Evolutionary conservation across 2,329 filamentous ascomycete species (phyloP).

Genomic region (Pseudogymnoascus sp.): DNA sequence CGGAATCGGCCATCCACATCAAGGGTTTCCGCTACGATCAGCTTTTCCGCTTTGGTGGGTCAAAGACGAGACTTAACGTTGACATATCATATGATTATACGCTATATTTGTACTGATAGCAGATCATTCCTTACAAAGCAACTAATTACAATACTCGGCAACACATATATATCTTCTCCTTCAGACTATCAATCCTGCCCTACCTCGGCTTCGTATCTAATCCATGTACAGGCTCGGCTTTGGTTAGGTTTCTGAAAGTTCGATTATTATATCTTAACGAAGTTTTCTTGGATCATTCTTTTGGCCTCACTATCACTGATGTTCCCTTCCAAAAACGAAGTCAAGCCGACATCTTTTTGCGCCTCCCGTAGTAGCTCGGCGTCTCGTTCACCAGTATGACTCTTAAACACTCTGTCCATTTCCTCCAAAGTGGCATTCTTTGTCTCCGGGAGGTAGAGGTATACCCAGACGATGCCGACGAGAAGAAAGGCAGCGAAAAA

Average conservation of each 20-base stretch:
- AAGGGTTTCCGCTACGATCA: neutral
- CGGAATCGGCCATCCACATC: neutral
- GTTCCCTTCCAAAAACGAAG: conserved; percentile 11
- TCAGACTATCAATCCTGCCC: neutral
- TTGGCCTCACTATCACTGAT: neutral
- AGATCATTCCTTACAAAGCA: neutral
- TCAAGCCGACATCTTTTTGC: conserved; percentile 23
- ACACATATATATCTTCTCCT: neutral
- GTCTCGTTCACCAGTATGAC: conserved; percentile 29
- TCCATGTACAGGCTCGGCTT: neutral
- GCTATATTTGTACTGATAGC: neutral
- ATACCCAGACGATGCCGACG: conserved; percentile 39
- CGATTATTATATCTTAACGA: neutral
- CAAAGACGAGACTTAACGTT: neutral
- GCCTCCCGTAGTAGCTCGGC: conserved; percentile 21
- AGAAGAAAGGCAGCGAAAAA: conserved; percentile 45
- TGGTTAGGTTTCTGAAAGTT: neutral
- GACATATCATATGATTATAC: neutral
- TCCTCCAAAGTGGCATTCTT: conserved; percentile 46
- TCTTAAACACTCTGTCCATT: conserved; percentile 43
- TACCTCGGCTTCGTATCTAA: neutral
- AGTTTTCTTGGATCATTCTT: neutral
- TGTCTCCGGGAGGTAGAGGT: conserved; percentile 45
- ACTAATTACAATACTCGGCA: neutral
- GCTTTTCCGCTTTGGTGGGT: neutral